Evolutionary conservation across 2,329 filamentous ascomycete genomes (phyloP), one percentile per base, ranked within the genome.

Genomic region (Sarocladium oryzae): DNA sequence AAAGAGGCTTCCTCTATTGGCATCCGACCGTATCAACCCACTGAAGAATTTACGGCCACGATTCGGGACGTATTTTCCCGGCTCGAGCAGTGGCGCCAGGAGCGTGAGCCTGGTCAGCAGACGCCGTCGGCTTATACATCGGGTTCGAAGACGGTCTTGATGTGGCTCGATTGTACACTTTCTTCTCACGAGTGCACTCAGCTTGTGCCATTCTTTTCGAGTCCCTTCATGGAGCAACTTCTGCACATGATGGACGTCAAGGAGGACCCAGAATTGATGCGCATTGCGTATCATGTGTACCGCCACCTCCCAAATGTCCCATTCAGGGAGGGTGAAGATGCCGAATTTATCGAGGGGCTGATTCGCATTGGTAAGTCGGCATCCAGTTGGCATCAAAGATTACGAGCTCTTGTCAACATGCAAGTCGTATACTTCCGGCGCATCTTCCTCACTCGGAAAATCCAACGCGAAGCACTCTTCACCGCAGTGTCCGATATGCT

Each of bases 221-320:
- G 88, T 32, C 77, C 86, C 0, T 92, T 97, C 63, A 93, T 95
- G 66, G 88, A 93, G 60, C 88, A 96, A 65, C 80, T 99, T 13
- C 74, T 99, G 50, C 91, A 99, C 73, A 99, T 99, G 93, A 99
- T 99, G 92, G 93, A 99, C 63, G 89, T 99, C 66, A 97, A 97
- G 67, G 93, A 99, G 67, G 93, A 99, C 61, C 90, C 89, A 0
- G 95, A 99, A 67, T 78, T 99, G 2, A 95, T 96, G 75, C 86
- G 88, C 9, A 78, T 96, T 8, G 92, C 93, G 0, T 99, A 97
- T 64, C 90, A 96, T 63, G 93, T 99, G 37, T 99, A 97, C 74
- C 86, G 92, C 6, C 92, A 99, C 63, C 74, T 99, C 15, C 90
- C 93, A 13, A 99, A 99, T 66, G 89, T 99, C 52, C 91, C 93